Conservation (phyloP, 805 yeast species). For the Ogataea nonfermentans region DNA sequence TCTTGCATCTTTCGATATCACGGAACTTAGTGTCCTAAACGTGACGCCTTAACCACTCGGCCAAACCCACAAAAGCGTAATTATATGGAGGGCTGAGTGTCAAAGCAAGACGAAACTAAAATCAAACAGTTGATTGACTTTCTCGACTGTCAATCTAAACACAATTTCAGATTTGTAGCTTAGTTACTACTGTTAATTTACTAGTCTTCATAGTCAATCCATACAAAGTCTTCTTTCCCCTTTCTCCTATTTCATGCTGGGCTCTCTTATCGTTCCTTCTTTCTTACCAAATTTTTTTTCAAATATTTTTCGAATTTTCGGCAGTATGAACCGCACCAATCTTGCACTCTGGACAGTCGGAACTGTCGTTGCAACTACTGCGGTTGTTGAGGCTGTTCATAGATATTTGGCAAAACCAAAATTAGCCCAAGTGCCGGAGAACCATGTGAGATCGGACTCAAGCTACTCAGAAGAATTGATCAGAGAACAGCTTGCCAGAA, state of each 20-base stretch:
- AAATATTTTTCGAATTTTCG: conserved; percentile 1
- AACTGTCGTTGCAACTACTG: conserved; percentile 37
- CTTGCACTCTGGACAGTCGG: conserved; percentile 18
- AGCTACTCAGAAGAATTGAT: conserved; percentile 65
- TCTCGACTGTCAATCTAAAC: too few species aligned
- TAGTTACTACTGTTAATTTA: too few species aligned
- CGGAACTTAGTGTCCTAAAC: conserved; percentile 26
- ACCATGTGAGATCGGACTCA: conserved; percentile 12
- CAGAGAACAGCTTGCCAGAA: conserved; percentile 89
- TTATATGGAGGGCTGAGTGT: background rate
- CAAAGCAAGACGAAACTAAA: too few species aligned
- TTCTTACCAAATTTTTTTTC: background rate
- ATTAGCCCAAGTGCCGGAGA: background rate
- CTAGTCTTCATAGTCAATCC: too few species aligned
- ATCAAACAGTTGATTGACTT: too few species aligned
- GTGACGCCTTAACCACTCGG: conserved; percentile 34
- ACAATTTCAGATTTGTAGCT: too few species aligned
- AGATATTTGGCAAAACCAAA: conserved; percentile 15
- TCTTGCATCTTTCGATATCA: conserved; percentile 31
- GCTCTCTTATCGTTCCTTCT: too few species aligned
- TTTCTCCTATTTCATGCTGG: too few species aligned
- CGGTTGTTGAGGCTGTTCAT: conserved; percentile 38
- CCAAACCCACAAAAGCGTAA: conserved; percentile 25
- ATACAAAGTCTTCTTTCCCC: too few species aligned
- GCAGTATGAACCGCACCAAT: conserved; percentile 9